These are phyloP conservation scores for Areca catechu DNA, from an alignment of 176 grass and related monocot species.

Conservation along the genomic window DNA sequence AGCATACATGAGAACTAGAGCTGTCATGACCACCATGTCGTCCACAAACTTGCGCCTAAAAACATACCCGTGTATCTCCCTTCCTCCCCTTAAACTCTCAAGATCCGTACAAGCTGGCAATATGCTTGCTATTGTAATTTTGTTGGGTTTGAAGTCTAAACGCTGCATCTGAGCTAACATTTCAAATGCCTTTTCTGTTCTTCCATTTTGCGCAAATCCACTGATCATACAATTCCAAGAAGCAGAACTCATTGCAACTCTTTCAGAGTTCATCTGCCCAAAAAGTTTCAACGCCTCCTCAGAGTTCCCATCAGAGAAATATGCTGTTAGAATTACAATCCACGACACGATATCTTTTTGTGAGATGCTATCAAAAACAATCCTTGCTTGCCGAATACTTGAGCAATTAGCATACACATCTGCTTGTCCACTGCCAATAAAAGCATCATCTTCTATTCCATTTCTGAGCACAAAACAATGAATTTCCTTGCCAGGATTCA, in stretches of 20 bases:
- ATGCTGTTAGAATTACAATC: slow-evolving; percentile 20
- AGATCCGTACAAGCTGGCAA: slow-evolving; percentile 4
- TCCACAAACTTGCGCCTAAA: slow-evolving; percentile 2
- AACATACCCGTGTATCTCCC: slow-evolving; percentile 21
- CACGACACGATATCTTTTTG: slow-evolving; percentile 14
- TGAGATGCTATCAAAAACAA: slow-evolving; percentile 15
- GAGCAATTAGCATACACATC: slow-evolving; percentile 23
- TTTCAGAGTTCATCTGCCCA: not conserved
- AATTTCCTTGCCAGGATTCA: slow-evolving; percentile 10
- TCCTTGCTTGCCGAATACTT: slow-evolving; percentile 16
- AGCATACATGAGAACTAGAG: slow-evolving; percentile 13
- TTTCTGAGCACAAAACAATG: slow-evolving; percentile 13
- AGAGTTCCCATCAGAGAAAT: slow-evolving; percentile 15
- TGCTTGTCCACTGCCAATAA: slow-evolving; percentile 12
- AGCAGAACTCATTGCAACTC: slow-evolving; percentile 5
- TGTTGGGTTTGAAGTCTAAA: slow-evolving; percentile 11
- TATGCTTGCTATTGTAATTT: slow-evolving; percentile 6
- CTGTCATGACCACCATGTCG: slow-evolving; percentile 2
- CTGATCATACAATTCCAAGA: slow-evolving; percentile 27
- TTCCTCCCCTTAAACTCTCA: slow-evolving; percentile 13
- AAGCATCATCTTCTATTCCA: slow-evolving; percentile 7
- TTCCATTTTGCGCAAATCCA: slow-evolving; percentile 24
- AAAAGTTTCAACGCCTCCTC: slow-evolving; percentile 18
- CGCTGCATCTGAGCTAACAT: slow-evolving; percentile 9
- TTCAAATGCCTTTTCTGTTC: slow-evolving; percentile 6